Evolutionary conservation across 345 rosid species (phyloP), one percentile per base, ranked within the genome.

Genomic region (Eucalyptus curtisii): DNA sequence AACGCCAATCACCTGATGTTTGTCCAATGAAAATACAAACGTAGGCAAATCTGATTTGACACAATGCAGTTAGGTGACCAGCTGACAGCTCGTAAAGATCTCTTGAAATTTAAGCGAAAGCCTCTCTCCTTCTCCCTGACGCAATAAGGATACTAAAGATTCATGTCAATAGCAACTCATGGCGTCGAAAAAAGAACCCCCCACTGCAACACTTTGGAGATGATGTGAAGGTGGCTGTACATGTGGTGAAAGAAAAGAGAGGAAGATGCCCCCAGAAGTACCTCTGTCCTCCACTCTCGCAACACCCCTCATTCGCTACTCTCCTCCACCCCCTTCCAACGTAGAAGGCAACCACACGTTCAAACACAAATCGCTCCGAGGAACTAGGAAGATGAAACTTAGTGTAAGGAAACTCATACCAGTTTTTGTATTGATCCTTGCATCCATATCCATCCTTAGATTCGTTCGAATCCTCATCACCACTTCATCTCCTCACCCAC

Each of bases 231-330:
- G 89, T 33, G 55, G 88, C 82, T 82, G 85, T 48, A 55, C 79
- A 86, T 82, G 87, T 49, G 37, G 71, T 86, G 90, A 59, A 86
- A 90, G 89, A 45, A 92, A 52, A 59, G 81, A 42, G 71, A 48
- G 49, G 55, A 91, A 88, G 91, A 95, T 96, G 98, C 97, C 98
- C 88, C 96, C 99, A 45, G 95, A 96, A 91, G 90, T 91, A 86
- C 90, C 94, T 45, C 89, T 92, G 85, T 85, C 88, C 86, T 89
- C 91, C 89, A 88, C 93, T 25, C 92, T 92, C 86, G 91, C 87
- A 53, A 90, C 92, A 88, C 94, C 96, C 87, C 88, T 88, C 19
- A 89, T 92, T 50, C 92, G 91, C 86, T 90, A 92, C 89, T 92
- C 95, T 66, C 90, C 95, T 89, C 94, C 92, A 85, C 90, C 88